Evolutionary conservation across 495 filamentous ascomycete species (phyloP).

Genomic region (Parmelia sp.): DNA sequence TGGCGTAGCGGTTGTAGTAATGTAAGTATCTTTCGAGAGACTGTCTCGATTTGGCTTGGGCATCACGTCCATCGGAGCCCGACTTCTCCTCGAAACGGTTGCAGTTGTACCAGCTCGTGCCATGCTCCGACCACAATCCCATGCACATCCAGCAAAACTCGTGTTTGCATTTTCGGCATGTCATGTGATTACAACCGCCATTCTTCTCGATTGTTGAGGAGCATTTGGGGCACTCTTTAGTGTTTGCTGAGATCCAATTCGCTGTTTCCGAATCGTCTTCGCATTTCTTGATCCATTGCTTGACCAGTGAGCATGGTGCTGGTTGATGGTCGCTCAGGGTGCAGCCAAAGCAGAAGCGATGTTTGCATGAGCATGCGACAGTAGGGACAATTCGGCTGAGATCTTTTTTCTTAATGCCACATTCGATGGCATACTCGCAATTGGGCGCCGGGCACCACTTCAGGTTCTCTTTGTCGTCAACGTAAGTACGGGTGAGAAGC

Average conservation of each 20-base stretch:
- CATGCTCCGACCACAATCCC: slow-evolving; percentile 97
- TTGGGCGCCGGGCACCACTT: slow-evolving; percentile 98
- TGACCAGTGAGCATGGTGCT: slow-evolving; percentile 83
- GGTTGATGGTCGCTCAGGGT: slow-evolving; percentile 88
- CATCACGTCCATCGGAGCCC: slow-evolving; percentile 79
- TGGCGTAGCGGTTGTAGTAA: slow-evolving; percentile 98
- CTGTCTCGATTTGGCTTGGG: slow-evolving; percentile 81
- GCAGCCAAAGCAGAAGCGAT: slow-evolving; percentile 96
- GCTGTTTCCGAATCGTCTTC: slow-evolving; percentile 97
- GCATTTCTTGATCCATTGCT: slow-evolving; percentile 97
- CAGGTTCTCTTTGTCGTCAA: slow-evolving; percentile 89
- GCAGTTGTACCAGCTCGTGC: slow-evolving; percentile 99
- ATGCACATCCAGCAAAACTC: slow-evolving; percentile 99
- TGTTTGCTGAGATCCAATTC: slow-evolving; percentile 99
- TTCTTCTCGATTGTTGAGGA: slow-evolving; percentile 98
- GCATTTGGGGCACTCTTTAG: slow-evolving; percentile 95
- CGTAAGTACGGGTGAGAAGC: slow-evolving; percentile 86
- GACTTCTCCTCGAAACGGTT: slow-evolving; percentile 95
- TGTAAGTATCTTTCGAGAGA: slow-evolving; percentile 91
- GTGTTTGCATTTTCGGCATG: slow-evolving; percentile 94
- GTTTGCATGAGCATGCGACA: slow-evolving; percentile 73
- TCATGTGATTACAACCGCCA: slow-evolving; percentile 99
- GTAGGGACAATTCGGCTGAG: slow-evolving; percentile 80
- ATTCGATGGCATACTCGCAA: slow-evolving; percentile 88
- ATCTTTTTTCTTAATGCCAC: slow-evolving; percentile 76